Evolutionary conservation across 1,284 basidiomycete genomes (phyloP).

Genomic region (Ceratobasidium sp.): DNA sequence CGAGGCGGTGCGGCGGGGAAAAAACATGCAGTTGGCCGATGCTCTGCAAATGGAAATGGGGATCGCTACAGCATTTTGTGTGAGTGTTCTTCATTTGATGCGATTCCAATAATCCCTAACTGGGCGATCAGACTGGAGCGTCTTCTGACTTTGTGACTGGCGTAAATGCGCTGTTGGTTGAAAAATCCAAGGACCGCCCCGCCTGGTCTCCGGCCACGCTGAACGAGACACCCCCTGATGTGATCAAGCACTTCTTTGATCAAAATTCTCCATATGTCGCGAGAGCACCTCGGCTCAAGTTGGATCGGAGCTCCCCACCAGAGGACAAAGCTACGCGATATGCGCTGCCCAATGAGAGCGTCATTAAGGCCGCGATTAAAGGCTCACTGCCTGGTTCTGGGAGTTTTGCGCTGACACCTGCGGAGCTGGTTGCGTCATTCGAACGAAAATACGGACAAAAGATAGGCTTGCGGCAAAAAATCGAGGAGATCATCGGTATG

Average conservation of each 20-base stretch:
- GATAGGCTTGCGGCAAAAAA: conserved; percentile 76
- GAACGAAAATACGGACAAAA: conserved; percentile 63
- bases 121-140: conserved; percentile 65
- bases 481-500: conserved; percentile 74
- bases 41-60: conserved; percentile 83
- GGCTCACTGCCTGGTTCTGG: conserved; percentile 67
- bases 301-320: conserved; percentile 46
- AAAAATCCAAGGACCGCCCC: conserved; percentile 68
- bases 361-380: conserved; percentile 69
- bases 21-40: conserved; percentile 68
- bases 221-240: conserved; percentile 64
- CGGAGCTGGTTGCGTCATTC: conserved; percentile 71
- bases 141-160: conserved; percentile 86
- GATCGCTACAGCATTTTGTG: conserved; percentile 83
- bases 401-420: conserved; percentile 65
- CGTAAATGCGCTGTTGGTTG: conserved; percentile 76
- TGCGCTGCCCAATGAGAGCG: conserved; percentile 73
- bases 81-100: conserved; percentile 57
- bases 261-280: conserved; percentile 61
- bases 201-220: conserved; percentile 73
- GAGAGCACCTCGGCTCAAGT: conserved; percentile 61
- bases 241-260: conserved; percentile 71
- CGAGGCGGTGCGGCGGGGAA: conserved; percentile 77
- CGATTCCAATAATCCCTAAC: conserved; percentile 15
- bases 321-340: conserved; percentile 54